Conservation (phyloP, 495 filamentous ascomycete species). For the Aspergillus cristatus region DNA sequence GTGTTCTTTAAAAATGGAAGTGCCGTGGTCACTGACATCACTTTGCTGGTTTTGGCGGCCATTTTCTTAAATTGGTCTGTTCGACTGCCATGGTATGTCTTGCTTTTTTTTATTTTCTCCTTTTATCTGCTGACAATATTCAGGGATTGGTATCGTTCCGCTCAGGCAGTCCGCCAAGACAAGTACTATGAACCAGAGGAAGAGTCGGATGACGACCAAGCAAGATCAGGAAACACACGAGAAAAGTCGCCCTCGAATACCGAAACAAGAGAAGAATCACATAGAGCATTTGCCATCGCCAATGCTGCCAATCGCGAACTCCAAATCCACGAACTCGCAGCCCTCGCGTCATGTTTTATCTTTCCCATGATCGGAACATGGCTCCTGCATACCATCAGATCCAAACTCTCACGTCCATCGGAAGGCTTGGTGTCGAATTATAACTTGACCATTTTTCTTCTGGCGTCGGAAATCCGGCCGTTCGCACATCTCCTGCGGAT, state of each 20-base stretch:
- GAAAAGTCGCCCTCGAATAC: background rate
- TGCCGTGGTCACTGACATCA: conserved; percentile 72
- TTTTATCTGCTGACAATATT: conserved; percentile 1
- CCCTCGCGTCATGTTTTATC: conserved; percentile 68
- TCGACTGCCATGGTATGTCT: conserved; percentile 69
- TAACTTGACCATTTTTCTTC: conserved; percentile 87
- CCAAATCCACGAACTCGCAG: conserved; percentile 62
- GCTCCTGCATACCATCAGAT: conserved; percentile 66
- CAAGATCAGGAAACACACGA: conserved; percentile 27
- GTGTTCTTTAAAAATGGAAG: conserved; percentile 79
- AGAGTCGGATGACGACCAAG: conserved; percentile 34
- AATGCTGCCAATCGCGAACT: conserved; percentile 51
- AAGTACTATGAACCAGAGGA: conserved; percentile 19
- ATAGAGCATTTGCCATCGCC: conserved; percentile 5
- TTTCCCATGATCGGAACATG: conserved; percentile 70
- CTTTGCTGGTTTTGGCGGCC: conserved; percentile 65
- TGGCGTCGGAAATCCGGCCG: conserved; percentile 79
- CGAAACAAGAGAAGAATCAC: background rate
- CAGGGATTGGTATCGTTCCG: conserved; percentile 85
- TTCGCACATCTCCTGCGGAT: conserved; percentile 72
- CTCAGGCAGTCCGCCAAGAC: conserved; percentile 52
- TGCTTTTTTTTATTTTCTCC: background rate
- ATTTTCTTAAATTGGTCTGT: conserved; percentile 94
- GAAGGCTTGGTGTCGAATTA: conserved; percentile 85
- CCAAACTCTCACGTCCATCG: conserved; percentile 68